Conservation (phyloP, 345 rosid genomes). For the Moricandia arvensis region DNA sequence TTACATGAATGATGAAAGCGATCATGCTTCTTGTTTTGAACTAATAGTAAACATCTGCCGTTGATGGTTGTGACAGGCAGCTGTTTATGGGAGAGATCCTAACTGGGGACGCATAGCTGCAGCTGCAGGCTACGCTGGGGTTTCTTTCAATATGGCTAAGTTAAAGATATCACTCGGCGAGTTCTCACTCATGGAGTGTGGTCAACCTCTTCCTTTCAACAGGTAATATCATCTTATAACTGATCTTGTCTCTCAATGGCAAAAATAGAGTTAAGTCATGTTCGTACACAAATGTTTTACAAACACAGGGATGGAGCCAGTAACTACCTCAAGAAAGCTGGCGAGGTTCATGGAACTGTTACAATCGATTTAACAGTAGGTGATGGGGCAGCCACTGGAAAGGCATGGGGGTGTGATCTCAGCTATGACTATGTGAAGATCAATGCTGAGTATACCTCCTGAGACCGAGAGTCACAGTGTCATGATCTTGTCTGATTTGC, state of each 20-base stretch:
- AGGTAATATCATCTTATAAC: constrained; percentile 43
- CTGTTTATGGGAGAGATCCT: constrained; percentile 93
- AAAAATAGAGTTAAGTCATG: not conserved
- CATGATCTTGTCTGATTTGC: not conserved
- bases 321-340: constrained; percentile 66
- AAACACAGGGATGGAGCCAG: constrained; percentile 65
- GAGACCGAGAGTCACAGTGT: constrained; percentile 9
- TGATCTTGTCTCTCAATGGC: not conserved
- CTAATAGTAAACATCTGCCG: not conserved
- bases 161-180: constrained; percentile 72
- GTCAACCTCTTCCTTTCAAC: constrained; percentile 85
- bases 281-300: not conserved
- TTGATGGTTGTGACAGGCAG: constrained; percentile 58
- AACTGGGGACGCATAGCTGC: constrained; percentile 96
- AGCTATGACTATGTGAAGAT: constrained; percentile 87
- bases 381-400: constrained; percentile 56
- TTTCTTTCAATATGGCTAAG: constrained; percentile 58
- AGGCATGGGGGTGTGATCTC: constrained; percentile 90
- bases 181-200: constrained; percentile 81
- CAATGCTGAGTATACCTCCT: constrained; percentile 86
- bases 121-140: constrained; percentile 90
- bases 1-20: constrained; percentile 8
- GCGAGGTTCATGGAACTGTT: constrained; percentile 83
- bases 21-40: constrained; percentile 9
- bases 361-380: constrained; percentile 61